Evolutionary conservation across 371 early-diverging fungal species (phyloP).

Genomic region (Neoconidiobolus thromboides): DNA sequence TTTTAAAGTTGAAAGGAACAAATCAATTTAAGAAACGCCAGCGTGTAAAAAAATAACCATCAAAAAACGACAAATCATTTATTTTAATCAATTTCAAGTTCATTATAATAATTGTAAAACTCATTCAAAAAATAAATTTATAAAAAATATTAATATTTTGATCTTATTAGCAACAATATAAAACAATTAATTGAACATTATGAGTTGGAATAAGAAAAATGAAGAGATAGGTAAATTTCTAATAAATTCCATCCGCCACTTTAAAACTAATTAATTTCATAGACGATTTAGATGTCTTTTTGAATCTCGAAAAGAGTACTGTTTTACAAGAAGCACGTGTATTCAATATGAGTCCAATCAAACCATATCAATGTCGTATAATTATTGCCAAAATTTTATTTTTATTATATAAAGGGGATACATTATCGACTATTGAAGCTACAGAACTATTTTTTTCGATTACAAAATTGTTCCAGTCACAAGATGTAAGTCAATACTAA

Average conservation of each 20-base stretch:
- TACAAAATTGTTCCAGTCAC: slow-evolving; percentile 91
- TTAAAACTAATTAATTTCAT: not conserved
- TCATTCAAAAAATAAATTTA: too few species aligned
- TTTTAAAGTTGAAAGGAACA: too few species aligned
- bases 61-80: too few species aligned
- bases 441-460: slow-evolving; percentile 94
- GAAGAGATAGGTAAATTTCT: not conserved
- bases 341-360: slow-evolving; percentile 92
- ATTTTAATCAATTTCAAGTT: too few species aligned
- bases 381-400: slow-evolving; percentile 85
- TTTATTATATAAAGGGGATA: slow-evolving; percentile 74
- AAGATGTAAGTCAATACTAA: slow-evolving; percentile 48
- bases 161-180: too few species aligned
- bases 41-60: too few species aligned
- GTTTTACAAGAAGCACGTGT: slow-evolving; percentile 92
- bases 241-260: not conserved
- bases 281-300: slow-evolving; percentile 3
- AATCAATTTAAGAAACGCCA: too few species aligned
- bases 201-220: slow-evolving; percentile 7
- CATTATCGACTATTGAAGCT: slow-evolving; percentile 77
- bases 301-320: slow-evolving; percentile 66
- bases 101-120: too few species aligned
- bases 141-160: too few species aligned
- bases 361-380: slow-evolving; percentile 78
- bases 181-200: not conserved